Evolutionary conservation across 2,329 filamentous ascomycete species (phyloP), one percentile per base, ranked within the genome.

Genomic region (Ciborinia camelliae): DNA sequence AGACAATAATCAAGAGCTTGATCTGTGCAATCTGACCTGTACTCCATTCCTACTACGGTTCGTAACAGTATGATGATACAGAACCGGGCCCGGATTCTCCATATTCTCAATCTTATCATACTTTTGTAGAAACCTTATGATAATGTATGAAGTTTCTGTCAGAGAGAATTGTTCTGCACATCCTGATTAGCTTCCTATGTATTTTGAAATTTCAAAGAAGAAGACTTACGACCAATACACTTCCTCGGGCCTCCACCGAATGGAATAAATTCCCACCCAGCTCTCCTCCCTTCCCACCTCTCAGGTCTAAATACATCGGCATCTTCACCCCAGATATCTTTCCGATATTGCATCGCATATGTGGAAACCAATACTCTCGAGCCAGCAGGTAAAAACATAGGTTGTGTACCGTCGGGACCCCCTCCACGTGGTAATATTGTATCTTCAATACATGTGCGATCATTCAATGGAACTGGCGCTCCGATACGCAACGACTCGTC

Each of bases 191-290:
- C 35, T 61, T 20, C n/a, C 32, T 57, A 23, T n/a, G 7, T 41
- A 63, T 55, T 7, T n/a, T 39, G 26, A 18, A 0, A 53, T 43
- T 18, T 43, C 37, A 23, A n/a, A 43, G 15, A 6, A 20, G 54
- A 37, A 70, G 47, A 75, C 73, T 68, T 71, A 71, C 53, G 76
- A 70, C 91, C 91, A 0, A 95, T 89, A 65, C 89, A 91, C 0
- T 87, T 83, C 3, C 89, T 78, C 0, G 89, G 87, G 0, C 89
- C 89, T 23, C 86, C 79, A 68, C 87, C 90, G 72, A 95, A 95
- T 0, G 88, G 89, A 53, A 90, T 88, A 65, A 90, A 91, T 0
- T 90, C 91, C 77, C 93, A 90, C 45, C 84, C 77, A 0, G 84
- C 68, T 0, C 87, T 92, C 1, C 84, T 70, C 14, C 81, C 80